phyloP scores from a whole-genome alignment of 768 basidiomycete species.

The Mycena belliarum region DNA sequence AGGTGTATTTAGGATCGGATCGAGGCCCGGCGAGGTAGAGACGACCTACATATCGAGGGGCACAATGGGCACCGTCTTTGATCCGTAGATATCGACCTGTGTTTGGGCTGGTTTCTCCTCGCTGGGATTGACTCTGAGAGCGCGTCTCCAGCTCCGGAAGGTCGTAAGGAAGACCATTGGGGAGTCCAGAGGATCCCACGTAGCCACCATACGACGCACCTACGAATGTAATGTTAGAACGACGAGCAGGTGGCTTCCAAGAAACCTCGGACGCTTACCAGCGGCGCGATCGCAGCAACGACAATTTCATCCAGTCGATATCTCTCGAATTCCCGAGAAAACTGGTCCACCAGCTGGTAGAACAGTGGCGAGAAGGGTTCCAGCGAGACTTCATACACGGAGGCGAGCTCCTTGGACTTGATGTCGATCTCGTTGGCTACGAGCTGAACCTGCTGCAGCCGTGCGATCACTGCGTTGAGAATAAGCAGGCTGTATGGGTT shows the following conservation, averaged over 20 bases:
- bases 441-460: slow-evolving; percentile 75
- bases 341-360: slow-evolving; percentile 70
- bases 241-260: not conserved
- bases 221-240: slow-evolving; percentile 23
- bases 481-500: not conserved
- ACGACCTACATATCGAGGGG: slow-evolving; percentile 39
- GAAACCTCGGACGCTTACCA: slow-evolving; percentile 50
- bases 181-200: slow-evolving; percentile 85
- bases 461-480: slow-evolving; percentile 61
- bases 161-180: slow-evolving; percentile 63
- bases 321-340: slow-evolving; percentile 69
- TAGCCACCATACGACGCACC: slow-evolving; percentile 70
- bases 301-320: slow-evolving; percentile 89
- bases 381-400: slow-evolving; percentile 69
- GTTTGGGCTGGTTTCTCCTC: slow-evolving; percentile 44
- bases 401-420: slow-evolving; percentile 63
- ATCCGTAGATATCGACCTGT: slow-evolving; percentile 62
- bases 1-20: not conserved
- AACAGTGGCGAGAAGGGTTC: slow-evolving; percentile 74
- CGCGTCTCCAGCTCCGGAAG: slow-evolving; percentile 70
- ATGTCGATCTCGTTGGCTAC: slow-evolving; percentile 71
- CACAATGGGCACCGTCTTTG: slow-evolving; percentile 33
- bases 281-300: slow-evolving; percentile 87
- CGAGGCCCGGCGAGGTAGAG: slow-evolving; percentile 2
- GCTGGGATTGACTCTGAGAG: slow-evolving; percentile 56